phyloP scores from a whole-genome alignment of 768 basidiomycete species.

The Thelephora ganbajun region DNA sequence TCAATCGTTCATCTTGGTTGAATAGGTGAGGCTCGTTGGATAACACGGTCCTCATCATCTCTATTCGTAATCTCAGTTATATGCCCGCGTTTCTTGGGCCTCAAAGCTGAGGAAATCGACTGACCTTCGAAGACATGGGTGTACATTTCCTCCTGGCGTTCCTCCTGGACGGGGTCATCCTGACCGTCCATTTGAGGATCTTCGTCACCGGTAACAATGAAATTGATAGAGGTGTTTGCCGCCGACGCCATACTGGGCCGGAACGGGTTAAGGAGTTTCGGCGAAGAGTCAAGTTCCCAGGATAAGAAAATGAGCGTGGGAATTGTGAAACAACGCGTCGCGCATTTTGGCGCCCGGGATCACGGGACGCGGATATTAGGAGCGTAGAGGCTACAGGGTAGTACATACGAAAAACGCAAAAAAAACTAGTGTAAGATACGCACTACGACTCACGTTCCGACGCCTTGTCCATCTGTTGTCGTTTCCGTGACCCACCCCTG shows the following conservation, averaged over 20 bases:
- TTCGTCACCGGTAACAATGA: slow-evolving; percentile 1
- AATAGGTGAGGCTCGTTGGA: slow-evolving; percentile 39
- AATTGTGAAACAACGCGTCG: too few relatives aligned
- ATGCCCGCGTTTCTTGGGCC: neutral
- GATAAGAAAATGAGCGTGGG: too few relatives aligned
- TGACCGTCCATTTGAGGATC: neutral
- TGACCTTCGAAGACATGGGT: slow-evolving; percentile 27
- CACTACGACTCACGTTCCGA: slow-evolving; percentile 22
- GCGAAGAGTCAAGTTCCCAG: too few relatives aligned
- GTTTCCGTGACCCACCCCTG: slow-evolving; percentile 49
- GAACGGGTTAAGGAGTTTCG: too few relatives aligned
- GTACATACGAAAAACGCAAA: neutral
- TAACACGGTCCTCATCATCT: slow-evolving; percentile 42
- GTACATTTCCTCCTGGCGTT: slow-evolving; percentile 24
- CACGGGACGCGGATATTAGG: neutral
- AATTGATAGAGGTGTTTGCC: neutral
- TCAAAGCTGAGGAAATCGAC: neutral
- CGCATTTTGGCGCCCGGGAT: too few relatives aligned
- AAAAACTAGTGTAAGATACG: neutral
- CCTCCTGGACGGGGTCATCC: slow-evolving; percentile 1
- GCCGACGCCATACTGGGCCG: neutral
- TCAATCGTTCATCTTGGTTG: slow-evolving; percentile 28
- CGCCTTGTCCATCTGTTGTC: slow-evolving; percentile 55
- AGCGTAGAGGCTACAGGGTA: neutral
- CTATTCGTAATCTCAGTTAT: slow-evolving; percentile 16